Evolutionary conservation across 2,329 filamentous ascomycete genomes (phyloP), one percentile per base, ranked within the genome.

Genomic region (Aureobasidium vineae): DNA sequence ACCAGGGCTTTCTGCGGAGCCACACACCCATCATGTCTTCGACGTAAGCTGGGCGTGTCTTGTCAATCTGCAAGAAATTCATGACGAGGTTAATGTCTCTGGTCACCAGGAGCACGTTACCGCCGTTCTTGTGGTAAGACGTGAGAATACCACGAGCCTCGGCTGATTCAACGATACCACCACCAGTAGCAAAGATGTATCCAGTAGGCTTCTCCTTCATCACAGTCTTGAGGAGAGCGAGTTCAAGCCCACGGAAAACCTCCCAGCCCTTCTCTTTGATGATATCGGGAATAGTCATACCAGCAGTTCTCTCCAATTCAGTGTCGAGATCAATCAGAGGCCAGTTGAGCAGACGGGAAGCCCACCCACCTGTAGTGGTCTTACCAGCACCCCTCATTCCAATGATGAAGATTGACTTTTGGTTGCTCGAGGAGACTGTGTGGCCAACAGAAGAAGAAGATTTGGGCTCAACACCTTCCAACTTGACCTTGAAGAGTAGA

Each of bases 351-450:
- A 90, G 85, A 68, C 85, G 85, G 0, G 90, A 88, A 73, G 95
- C 89, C 91, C 93, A 97, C 16, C 86, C 85, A 63, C 95, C 95
- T 41, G 91, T 90, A 0, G 95, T 99, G 0, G 95, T 97, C 81
- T 99, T 99, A 31, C 95, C 95, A 47, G 93, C 95, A 66, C 95
- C 95, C 70, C 95, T 88, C 95, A 99, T 99, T 11, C 95, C 95
- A 71, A 99, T 94, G 68, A 99, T 89, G 79, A 97, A 92, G 61
- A 98, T 88, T 0, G 93, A 97, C 56, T 85, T 84, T 4, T 71
- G 69, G 26, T 70, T 70, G 36, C 77, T 78, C 13, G 77, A 73
- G 28, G 78, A 76, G 53, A 79, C 70, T 31, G 71, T 69, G 54
- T 77, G 75, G 6, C 73, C 75, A 67, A 76, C 79, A 36, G 71